Evolutionary conservation across 208 protist species (phyloP), one percentile per base, ranked within the genome.

Genomic region (Acanthamoeba lenticulata): DNA sequence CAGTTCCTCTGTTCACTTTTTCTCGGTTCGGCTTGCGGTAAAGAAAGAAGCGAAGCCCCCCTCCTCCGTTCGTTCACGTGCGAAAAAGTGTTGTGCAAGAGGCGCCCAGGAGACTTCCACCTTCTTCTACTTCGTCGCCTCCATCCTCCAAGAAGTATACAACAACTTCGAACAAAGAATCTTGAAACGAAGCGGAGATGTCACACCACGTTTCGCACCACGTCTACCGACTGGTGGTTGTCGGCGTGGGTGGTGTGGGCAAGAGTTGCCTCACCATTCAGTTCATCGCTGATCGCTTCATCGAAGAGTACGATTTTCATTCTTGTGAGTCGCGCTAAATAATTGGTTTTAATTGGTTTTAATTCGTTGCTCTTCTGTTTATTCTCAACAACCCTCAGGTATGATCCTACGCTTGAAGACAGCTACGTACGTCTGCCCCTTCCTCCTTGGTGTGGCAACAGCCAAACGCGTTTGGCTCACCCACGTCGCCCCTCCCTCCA

Each of bases 261-360:
- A 88, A 88, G 79, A 62, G 45, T 60, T 88, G 79, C 79, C 79
- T 88, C 45, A 88, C 79, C 7, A 36, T 88, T 13, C 79, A 88
- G 24, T 88, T 62, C 79, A 88, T 88, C 7, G 42, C 79, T 29
- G 79, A 60, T 42, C 21, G 47, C 7, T 88, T 88, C 36, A 42
- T 88, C n/a, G 79, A 88, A 60, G 79, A 62, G 47, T 62, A 88
- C 52, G 7, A n/a, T 60, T 60, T 60, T 60, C 19, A 60, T n/a
- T 24, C n/a, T n/a, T n/a, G n/a, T n/a, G n/a, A n/a, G n/a, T n/a
- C n/a, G n/a, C n/a, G 0, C 11, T n/a, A 60, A 60, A 24, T 60
- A 0, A 24, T 60, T 5, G 47, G 15, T 19, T 52, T 52, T 19
- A 52, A 19, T 52, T 52, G 9, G 9, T 52, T 52, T 52, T 5